Percentiles rank a stretch among this genome's conserved stretches.
phyloP scores from a whole-genome alignment of 768 basidiomycete genomes.

The Clavulina sp. region DNA sequence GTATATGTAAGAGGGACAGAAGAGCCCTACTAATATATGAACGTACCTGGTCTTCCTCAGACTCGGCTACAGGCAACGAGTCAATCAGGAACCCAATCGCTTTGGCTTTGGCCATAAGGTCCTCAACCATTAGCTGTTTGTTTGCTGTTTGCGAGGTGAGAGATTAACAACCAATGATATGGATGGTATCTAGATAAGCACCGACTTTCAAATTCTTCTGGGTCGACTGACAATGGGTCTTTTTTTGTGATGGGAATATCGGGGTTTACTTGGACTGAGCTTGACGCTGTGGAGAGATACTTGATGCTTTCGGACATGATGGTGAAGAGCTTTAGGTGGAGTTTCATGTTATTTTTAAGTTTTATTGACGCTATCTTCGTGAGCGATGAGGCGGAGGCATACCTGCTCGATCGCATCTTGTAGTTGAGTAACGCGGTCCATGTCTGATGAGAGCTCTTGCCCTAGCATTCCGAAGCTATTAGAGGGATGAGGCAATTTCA shows the following conservation, averaged over 20 bases:
- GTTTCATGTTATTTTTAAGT: too few relatives aligned
- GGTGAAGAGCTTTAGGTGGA: conserved; percentile 44
- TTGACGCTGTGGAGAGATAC: conserved; percentile 60
- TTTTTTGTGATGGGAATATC: conserved; percentile 75
- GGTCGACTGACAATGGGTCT: conserved; percentile 53
- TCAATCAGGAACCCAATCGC: conserved; percentile 76
- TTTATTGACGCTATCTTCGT: neutral
- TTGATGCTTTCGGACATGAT: conserved; percentile 74
- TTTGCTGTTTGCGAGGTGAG: conserved; percentile 34
- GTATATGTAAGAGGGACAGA: neutral
- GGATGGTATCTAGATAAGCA: conserved; percentile 6
- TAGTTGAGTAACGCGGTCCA: conserved; percentile 92
- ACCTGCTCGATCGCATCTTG: conserved; percentile 90
- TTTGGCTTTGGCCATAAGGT: conserved; percentile 73
- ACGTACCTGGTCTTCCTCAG: conserved; percentile 55
- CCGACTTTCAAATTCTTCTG: conserved; percentile 59
- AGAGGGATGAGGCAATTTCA: too few relatives aligned
- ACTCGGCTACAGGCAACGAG: conserved; percentile 59
- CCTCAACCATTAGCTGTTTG: conserved; percentile 65
- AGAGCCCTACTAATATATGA: neutral
- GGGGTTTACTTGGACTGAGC: conserved; percentile 59
- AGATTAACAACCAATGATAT: neutral
- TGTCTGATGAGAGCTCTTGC: conserved; percentile 26
- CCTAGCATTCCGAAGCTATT: conserved; percentile 10
- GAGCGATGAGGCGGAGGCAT: conserved; percentile 6